Evolutionary conservation across 805 yeast genomes (phyloP).

Genomic region (Myxozyma neotropica): DNA sequence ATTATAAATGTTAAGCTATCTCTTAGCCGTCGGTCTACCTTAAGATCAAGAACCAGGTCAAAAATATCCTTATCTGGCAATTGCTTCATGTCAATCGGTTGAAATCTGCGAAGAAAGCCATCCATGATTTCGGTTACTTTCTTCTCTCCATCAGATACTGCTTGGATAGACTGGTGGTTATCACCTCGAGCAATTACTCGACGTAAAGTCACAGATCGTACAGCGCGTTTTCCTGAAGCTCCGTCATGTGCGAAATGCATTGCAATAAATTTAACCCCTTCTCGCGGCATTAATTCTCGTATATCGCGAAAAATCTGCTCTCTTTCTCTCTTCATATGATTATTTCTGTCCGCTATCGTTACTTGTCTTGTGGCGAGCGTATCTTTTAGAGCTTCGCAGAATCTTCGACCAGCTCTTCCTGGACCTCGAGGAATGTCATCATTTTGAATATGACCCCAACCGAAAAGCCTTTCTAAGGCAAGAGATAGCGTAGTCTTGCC

Average conservation of each 20-base stretch:
- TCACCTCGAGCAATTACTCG: conserved; percentile 77
- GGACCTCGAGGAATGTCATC: conserved; percentile 60
- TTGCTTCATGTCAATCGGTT: conserved; percentile 52
- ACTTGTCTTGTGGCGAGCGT: conserved; percentile 49
- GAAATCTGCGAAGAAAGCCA: conserved; percentile 72
- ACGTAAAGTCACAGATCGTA: conserved; percentile 50
- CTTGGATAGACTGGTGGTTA: conserved; percentile 81
- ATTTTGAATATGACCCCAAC: conserved; percentile 80
- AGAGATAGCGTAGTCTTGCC: conserved; percentile 86
- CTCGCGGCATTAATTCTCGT: conserved; percentile 44
- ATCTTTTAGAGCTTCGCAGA: conserved; percentile 38
- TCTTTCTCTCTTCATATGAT: conserved; percentile 73
- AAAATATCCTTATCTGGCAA: conserved; percentile 65
- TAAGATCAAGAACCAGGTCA: conserved; percentile 64
- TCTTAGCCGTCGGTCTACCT: conserved; percentile 53
- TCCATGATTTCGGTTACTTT: conserved; percentile 65
- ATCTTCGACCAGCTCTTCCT: conserved; percentile 29
- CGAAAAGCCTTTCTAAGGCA: conserved; percentile 58
- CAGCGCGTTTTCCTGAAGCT: conserved; percentile 3
- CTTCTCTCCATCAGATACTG: conserved; percentile 50
- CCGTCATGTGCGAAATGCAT: conserved; percentile 60
- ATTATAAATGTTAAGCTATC: conserved; percentile 54
- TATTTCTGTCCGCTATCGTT: conserved; percentile 81
- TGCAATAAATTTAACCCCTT: conserved; percentile 61
- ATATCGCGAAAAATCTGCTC: conserved; percentile 59